Evolutionary conservation across 345 rosid genomes (phyloP).

Genomic region (Clausena lansium): DNA sequence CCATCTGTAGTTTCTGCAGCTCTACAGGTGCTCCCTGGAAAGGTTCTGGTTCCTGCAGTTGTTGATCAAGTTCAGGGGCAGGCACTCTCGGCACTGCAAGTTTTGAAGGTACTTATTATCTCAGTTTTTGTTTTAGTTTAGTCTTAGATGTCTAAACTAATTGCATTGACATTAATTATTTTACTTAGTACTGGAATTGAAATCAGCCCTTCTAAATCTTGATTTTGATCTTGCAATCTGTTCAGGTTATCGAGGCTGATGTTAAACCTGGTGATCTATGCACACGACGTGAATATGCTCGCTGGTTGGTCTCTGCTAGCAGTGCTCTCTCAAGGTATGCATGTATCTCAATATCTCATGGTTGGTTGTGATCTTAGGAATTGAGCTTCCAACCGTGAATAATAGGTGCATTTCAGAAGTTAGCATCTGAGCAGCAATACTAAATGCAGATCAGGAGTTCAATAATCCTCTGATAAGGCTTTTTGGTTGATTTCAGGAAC

Average conservation of each 20-base stretch:
- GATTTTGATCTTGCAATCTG: slow-evolving; percentile 11
- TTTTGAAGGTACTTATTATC: slow-evolving; percentile 59
- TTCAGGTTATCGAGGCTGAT: slow-evolving; percentile 83
- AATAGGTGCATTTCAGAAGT: background rate
- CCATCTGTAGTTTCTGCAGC: slow-evolving; percentile 67
- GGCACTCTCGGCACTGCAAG: slow-evolving; percentile 83
- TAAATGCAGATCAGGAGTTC: slow-evolving; percentile 6
- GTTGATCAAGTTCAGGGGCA: slow-evolving; percentile 93
- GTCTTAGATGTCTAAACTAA: background rate
- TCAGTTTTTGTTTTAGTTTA: background rate
- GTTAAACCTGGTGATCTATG: slow-evolving; percentile 72
- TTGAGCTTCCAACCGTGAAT: slow-evolving; percentile 16
- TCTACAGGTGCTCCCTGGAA: slow-evolving; percentile 68
- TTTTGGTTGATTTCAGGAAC: slow-evolving; percentile 50
- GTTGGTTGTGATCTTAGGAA: slow-evolving; percentile 14
- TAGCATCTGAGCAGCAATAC: background rate
- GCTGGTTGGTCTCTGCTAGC: slow-evolving; percentile 91
- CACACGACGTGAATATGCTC: slow-evolving; percentile 89
- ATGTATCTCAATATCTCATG: slow-evolving; percentile 17
- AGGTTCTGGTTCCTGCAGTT: slow-evolving; percentile 71
- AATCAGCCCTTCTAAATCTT: background rate
- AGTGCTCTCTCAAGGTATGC: slow-evolving; percentile 74
- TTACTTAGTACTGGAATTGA: background rate
- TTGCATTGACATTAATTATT: background rate
- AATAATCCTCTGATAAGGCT: slow-evolving; percentile 6